A percentile compares a stretch with the other conserved stretches of the same genome.
Conservation (phyloP, 768 basidiomycete genomes). For the Rhizopogon vinicolor region DNA sequence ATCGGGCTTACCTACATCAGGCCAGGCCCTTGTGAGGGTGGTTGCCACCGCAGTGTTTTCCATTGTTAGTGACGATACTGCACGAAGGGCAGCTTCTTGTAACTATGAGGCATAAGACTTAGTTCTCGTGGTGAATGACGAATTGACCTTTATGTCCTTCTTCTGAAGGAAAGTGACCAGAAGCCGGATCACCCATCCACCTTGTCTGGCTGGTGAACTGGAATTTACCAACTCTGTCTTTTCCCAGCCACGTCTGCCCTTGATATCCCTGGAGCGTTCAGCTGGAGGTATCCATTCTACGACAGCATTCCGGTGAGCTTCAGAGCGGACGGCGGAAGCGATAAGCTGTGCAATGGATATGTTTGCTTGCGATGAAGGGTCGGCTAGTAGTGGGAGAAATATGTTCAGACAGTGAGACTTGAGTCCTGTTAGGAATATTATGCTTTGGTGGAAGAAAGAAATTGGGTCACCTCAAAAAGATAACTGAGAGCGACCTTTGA, state of each 20-base stretch:
- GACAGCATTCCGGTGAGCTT: slow-evolving; percentile 44
- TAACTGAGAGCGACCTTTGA: slow-evolving; percentile 55
- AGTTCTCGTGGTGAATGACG: neutral
- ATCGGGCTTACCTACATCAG: slow-evolving; percentile 36
- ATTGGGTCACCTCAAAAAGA: slow-evolving; percentile 50
- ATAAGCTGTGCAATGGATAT: slow-evolving; percentile 59
- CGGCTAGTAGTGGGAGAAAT: slow-evolving; percentile 58
- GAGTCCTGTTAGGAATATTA: neutral
- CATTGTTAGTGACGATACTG: slow-evolving; percentile 60
- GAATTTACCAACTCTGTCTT: slow-evolving; percentile 40
- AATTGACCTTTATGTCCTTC: slow-evolving; percentile 50
- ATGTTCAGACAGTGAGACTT: slow-evolving; percentile 61
- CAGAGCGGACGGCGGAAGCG: slow-evolving; percentile 44
- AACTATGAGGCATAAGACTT: slow-evolving; percentile 31
- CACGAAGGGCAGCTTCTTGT: slow-evolving; percentile 62
- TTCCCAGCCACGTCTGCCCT: slow-evolving; percentile 72
- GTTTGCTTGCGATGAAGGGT: slow-evolving; percentile 35
- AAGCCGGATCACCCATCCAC: slow-evolving; percentile 57
- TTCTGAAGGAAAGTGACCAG: slow-evolving; percentile 44
- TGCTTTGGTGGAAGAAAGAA: neutral
- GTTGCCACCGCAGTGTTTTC: slow-evolving; percentile 54
- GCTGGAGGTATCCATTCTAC: slow-evolving; percentile 58
- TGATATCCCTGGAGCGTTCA: slow-evolving; percentile 52
- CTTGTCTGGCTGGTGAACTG: slow-evolving; percentile 36
- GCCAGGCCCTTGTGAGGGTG: slow-evolving; percentile 38